Percentiles rank a stretch among this genome's conserved stretches.
Evolutionary conservation across 1,284 basidiomycete species (phyloP).

Genomic region (Sphaerobolus stellatus): DNA sequence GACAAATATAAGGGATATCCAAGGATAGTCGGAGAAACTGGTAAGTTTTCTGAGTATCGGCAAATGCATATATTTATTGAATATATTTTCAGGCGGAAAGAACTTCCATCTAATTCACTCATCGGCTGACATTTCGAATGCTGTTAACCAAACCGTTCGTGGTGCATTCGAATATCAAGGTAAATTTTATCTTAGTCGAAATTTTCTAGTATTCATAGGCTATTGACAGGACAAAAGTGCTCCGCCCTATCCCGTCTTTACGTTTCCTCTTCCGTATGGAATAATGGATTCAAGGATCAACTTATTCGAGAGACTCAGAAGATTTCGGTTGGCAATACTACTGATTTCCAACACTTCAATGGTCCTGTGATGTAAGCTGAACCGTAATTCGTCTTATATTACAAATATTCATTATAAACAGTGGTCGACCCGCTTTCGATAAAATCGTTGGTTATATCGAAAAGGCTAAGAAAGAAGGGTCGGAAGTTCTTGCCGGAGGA

Average conservation of each 20-base stretch:
- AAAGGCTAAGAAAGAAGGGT: slow-evolving; percentile 87
- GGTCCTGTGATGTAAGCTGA: slow-evolving; percentile 90
- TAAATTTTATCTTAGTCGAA: slow-evolving; percentile 21
- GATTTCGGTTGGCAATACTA: slow-evolving; percentile 82
- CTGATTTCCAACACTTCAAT: slow-evolving; percentile 86
- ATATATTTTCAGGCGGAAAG: slow-evolving; percentile 69
- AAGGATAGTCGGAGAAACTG: slow-evolving; percentile 92
- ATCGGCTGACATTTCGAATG: slow-evolving; percentile 84
- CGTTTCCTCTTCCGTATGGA: slow-evolving; percentile 87
- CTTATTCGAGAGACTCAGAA: slow-evolving; percentile 74
- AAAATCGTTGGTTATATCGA: slow-evolving; percentile 85
- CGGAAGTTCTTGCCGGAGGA: slow-evolving; percentile 87
- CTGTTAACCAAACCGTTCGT: slow-evolving; percentile 86
- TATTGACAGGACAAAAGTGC: slow-evolving; percentile 83
- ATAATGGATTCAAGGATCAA: slow-evolving; percentile 81
- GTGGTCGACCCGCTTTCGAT: slow-evolving; percentile 82
- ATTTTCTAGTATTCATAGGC: background rate
- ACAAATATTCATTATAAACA: slow-evolving; percentile 26
- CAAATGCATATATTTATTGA: background rate
- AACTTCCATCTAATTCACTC: slow-evolving; percentile 96
- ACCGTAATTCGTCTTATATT: slow-evolving; percentile 4
- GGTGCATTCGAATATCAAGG: slow-evolving; percentile 97
- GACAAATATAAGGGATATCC: slow-evolving; percentile 89
- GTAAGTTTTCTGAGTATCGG: slow-evolving; percentile 22
- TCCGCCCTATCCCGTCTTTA: slow-evolving; percentile 92